Conservation (phyloP, 1,284 basidiomycete genomes). For the Termitomyces sp. region DNA sequence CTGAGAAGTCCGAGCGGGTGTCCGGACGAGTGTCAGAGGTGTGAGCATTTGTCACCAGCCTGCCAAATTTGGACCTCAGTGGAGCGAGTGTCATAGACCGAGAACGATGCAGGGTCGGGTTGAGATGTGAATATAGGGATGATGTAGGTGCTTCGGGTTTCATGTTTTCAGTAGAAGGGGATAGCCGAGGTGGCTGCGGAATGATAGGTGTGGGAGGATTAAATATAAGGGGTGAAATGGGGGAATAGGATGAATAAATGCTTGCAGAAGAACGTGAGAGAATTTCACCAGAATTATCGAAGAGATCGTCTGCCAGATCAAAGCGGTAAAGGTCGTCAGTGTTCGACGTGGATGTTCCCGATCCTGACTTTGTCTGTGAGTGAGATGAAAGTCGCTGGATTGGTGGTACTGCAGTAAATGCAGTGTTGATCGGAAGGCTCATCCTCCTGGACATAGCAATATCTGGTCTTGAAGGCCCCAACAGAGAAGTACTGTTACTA, state of each 20-base stretch:
- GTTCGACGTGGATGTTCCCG: slow-evolving; percentile 6
- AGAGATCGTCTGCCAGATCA: slow-evolving; percentile 18
- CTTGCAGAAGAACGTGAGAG: slow-evolving; percentile 9
- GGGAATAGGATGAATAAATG: slow-evolving; percentile 14
- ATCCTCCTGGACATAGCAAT: not conserved
- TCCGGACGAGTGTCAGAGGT: slow-evolving; percentile 1
- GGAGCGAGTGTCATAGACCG: slow-evolving; percentile 18
- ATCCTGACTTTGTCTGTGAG: not conserved
- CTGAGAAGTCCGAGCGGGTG: slow-evolving; percentile 1
- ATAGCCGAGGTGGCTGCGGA: not conserved
- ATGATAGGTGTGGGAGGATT: slow-evolving; percentile 19
- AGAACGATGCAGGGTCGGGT: slow-evolving; percentile 15
- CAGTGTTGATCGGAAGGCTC: slow-evolving; percentile 4
- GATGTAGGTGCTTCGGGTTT: slow-evolving; percentile 12
- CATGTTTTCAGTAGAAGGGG: slow-evolving; percentile 7
- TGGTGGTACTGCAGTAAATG: not conserved
- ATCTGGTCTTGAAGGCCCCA: not conserved
- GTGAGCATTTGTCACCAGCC: slow-evolving; percentile 5
- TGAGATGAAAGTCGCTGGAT: not conserved
- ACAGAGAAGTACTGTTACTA: not conserved
- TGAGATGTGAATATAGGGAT: slow-evolving; percentile 10
- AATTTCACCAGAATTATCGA: slow-evolving; percentile 17
- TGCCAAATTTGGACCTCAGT: not conserved
- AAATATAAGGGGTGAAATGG: slow-evolving; percentile 26
- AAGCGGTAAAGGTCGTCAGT: slow-evolving; percentile 5